A percentile compares a stretch with the other conserved stretches of the same genome.
Conservation (phyloP, 345 rosid genomes). For the Syzygium jambos region DNA sequence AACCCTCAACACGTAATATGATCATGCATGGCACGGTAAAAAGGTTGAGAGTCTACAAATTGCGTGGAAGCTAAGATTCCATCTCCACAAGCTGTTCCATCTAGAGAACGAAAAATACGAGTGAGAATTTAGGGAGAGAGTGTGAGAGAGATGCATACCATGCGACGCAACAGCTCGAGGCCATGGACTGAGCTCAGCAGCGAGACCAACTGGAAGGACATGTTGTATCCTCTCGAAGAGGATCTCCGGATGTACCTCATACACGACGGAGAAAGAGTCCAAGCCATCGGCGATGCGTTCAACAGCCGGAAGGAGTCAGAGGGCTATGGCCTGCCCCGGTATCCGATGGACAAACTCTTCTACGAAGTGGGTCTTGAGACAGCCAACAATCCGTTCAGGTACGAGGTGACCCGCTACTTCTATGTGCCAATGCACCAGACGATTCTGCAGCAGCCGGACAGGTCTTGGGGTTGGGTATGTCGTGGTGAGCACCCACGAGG, state of each 20-base stretch:
- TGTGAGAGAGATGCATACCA: not conserved
- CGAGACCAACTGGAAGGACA: slow-evolving; percentile 42
- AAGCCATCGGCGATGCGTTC: slow-evolving; percentile 55
- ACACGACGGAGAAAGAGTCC: slow-evolving; percentile 84
- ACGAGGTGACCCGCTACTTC: slow-evolving; percentile 49
- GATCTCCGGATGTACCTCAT: slow-evolving; percentile 58
- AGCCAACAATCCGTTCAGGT: slow-evolving; percentile 37
- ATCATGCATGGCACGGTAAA: not conserved
- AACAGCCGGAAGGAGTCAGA: slow-evolving; percentile 35
- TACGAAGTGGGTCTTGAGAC: slow-evolving; percentile 38
- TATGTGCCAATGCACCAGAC: slow-evolving; percentile 10
- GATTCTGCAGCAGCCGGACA: slow-evolving; percentile 15
- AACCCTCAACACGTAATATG: not conserved
- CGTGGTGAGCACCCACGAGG: slow-evolving; percentile 68
- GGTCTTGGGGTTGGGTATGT: slow-evolving; percentile 67
- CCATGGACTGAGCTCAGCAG: slow-evolving; percentile 67
- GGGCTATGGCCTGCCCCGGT: slow-evolving; percentile 46
- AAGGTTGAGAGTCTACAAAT: not conserved
- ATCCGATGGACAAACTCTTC: slow-evolving; percentile 40
- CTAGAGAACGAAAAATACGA: not conserved
- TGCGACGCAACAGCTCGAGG: slow-evolving; percentile 11
- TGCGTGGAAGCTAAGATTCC: not conserved
- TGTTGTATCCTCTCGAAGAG: slow-evolving; percentile 56
- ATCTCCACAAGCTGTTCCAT: not conserved
- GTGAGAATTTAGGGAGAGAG: slow-evolving; percentile 1